Base-by-base conservation (phyloP, 768 basidiomycete genomes). In the Butyriboletus loyo region DNA sequence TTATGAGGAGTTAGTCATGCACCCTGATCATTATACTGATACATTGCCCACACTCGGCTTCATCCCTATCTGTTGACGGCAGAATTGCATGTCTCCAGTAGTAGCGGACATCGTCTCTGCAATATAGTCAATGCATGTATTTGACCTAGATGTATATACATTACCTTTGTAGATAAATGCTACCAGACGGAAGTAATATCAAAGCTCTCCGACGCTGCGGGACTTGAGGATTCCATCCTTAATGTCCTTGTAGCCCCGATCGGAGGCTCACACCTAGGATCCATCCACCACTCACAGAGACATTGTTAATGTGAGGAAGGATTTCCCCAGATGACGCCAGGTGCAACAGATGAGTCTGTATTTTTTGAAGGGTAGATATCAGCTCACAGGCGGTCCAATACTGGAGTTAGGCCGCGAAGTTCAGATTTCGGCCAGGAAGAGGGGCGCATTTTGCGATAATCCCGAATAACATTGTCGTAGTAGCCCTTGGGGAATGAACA, bases 21-120 rank as follows among this genome's bases (percentile, higher is more conserved):
- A 92, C 92, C 66, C 92, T 80, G 55, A 95, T 77, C 86, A 94
- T 89, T 56, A 94, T 80, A 62, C 90, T 93, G 46, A 95, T 64
- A 42, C 92, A 81, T 63, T 92, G 92, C 4, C 83, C 81, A 11
- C 65, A 55, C 45, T 57, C 49, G 13, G 74, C 31, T 22, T 53
- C 52, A 21, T 64, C 60, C 36, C 56, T 55, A 44, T 60, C 65
- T 34, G 38, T 38, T 3, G 53, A 41, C 15, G 50, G 56, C 6
- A 83, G 66, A 61, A 94, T 86, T 4, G 90, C 85, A 66, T 96
- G 92, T 52, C 78, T 80, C 67, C 84, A 92, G 15, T 77, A 64
- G 70, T 85, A 93, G 42, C 92, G 78, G 36, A 88, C 67, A 21
- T 75, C 58, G 61, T 88, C 84, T 54, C 92, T 93, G 61, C 50